Conservation (phyloP, 345 rosid genomes). For the Mercurialis annua region DNA sequence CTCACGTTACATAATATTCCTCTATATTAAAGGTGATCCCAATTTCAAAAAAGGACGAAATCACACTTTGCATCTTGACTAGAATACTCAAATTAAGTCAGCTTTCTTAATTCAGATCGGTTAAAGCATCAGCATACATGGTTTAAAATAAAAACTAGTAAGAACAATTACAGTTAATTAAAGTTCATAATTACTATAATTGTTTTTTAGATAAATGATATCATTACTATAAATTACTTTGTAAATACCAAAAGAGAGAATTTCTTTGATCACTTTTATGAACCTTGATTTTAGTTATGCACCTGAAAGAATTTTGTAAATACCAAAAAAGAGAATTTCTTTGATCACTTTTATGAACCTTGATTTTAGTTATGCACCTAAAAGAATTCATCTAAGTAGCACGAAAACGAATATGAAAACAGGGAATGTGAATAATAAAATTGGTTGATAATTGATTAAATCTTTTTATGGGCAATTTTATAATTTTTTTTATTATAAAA, state of each 20-base stretch:
- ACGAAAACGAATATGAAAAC: too few relatives aligned
- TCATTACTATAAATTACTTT: too few relatives aligned
- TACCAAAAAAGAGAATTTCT: too few relatives aligned
- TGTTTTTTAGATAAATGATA: too few relatives aligned
- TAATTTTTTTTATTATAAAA: too few relatives aligned
- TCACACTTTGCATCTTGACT: conserved; percentile 20
- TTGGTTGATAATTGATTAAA: too few relatives aligned
- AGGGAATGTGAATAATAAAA: too few relatives aligned
- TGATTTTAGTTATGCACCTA: neutral
- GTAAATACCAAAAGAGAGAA: too few relatives aligned
- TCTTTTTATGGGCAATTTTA: too few relatives aligned
- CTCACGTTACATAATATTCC: too few relatives aligned
- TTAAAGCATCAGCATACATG: conserved; percentile 7
- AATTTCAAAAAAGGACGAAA: conserved; percentile 22
- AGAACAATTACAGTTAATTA: neutral
- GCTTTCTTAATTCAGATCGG: conserved; percentile 14
- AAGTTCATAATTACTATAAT: neutral
- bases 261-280: too few relatives aligned
- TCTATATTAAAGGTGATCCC: neutral
- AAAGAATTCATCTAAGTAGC: neutral
- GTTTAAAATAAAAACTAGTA: neutral
- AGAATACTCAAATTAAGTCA: conserved; percentile 9
- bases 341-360: neutral
- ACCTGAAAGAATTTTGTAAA: conserved; percentile 7
- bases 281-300: neutral